Evolutionary conservation across 1,139 yeast genomes (phyloP), one percentile per base, ranked within the genome.

Genomic region (Saccharomycopsis hybrid): DNA sequence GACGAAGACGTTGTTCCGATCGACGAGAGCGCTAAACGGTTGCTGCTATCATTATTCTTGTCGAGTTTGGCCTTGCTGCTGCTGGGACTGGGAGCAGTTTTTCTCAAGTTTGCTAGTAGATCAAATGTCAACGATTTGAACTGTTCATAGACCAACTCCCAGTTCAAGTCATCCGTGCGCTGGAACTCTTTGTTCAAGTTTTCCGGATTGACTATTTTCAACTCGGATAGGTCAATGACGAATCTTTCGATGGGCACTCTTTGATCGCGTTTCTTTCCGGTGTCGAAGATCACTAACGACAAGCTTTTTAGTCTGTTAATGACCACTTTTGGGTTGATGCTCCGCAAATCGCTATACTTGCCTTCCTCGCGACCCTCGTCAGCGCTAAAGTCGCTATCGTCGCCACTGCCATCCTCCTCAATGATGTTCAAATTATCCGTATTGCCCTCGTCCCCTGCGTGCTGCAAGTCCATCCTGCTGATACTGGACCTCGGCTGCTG

Each of bases 251-350:
- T 25, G 9, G 49, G 50, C n/a, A 18, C 9, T n/a, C n/a, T n/a
- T n/a, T n/a, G n/a, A n/a, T n/a, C n/a, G n/a, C n/a, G n/a, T n/a
- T n/a, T n/a, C n/a, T n/a, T n/a, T n/a, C n/a, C n/a, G n/a, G n/a
- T n/a, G n/a, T n/a, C n/a, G 32, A 50, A 49, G 9, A 52, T 48
- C 25, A 52, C 49, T 29, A 52, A 28, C 13, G 53, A 50, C 3
- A 52, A 31, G 36, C n/a, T 31, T 28, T 44, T 43, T 3, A 49
- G 38, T 37, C 48, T 44, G 46, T 49, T 49, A 31, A 46, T 29
- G 24, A 40, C 11, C 13, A 27, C 25, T 25, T 40, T 41, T 1
- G 8, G 11, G 2, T 8, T 28, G n/a, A n/a, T n/a, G n/a, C n/a
- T n/a, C n/a, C n/a, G n/a, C n/a, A n/a, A n/a, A n/a, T n/a, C n/a